Conservation (phyloP, 2,329 filamentous ascomycete genomes). For the Exophiala dermatitidis region DNA sequence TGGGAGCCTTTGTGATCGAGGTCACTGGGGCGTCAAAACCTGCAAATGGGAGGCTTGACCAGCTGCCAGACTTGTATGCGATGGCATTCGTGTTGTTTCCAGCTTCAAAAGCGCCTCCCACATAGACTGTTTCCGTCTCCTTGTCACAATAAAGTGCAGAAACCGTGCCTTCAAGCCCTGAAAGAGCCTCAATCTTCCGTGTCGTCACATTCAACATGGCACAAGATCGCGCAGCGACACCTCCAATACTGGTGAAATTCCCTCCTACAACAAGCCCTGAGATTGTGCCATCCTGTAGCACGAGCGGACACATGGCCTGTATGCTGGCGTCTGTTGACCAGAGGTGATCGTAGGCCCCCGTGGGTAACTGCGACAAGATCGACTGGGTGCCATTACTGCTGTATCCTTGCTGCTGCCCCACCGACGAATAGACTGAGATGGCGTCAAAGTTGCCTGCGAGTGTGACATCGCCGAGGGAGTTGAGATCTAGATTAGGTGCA, state of each 20-base stretch:
- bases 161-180: conserved; percentile 77
- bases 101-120: conserved; percentile 78
- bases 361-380: conserved; percentile 73
- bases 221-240: conserved; percentile 66
- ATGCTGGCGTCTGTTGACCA: conserved; percentile 77
- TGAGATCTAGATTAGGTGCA: conserved; percentile 68
- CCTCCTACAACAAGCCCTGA: conserved; percentile 79
- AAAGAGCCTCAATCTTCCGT: conserved; percentile 61
- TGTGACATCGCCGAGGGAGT: conserved; percentile 70
- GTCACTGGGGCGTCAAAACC: conserved; percentile 91
- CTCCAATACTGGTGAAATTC: conserved; percentile 88
- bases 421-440: conserved; percentile 80
- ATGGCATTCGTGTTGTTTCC: conserved; percentile 84
- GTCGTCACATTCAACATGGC: conserved; percentile 73
- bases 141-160: conserved; percentile 76
- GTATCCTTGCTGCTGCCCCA: conserved; percentile 66
- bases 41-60: conserved; percentile 76
- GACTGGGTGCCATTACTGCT: conserved; percentile 72
- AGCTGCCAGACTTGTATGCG: conserved; percentile 63
- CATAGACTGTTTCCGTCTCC: conserved; percentile 70
- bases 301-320: conserved; percentile 76
- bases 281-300: conserved; percentile 57
- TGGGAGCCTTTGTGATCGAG: conserved; percentile 71
- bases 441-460: conserved; percentile 85
- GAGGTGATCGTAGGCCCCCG: conserved; percentile 70